Conservation (phyloP, 768 basidiomycete genomes). For the Russula virescens region DNA sequence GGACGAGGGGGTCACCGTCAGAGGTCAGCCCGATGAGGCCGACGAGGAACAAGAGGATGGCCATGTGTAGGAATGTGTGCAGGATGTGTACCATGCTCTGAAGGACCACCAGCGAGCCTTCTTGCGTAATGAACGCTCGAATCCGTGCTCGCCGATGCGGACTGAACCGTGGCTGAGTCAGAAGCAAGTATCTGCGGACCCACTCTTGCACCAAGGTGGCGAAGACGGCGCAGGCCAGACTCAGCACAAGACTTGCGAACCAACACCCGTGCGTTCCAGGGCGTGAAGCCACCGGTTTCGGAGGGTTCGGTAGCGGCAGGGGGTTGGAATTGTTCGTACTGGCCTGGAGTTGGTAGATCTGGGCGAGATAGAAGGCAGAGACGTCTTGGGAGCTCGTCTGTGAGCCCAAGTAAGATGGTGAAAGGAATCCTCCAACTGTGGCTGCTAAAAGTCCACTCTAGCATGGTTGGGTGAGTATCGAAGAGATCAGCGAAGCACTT, state of each 20-base stretch:
- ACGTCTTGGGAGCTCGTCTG: conserved; percentile 5
- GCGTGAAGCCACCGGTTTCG: neutral
- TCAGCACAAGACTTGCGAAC: conserved; percentile 8
- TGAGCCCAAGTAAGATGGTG: neutral
- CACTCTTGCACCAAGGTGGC: conserved; percentile 10
- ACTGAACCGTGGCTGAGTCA: neutral
- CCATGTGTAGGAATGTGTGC: neutral
- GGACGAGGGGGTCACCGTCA: neutral
- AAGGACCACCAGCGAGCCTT: neutral
- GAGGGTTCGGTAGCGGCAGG: neutral
- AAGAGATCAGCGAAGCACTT: neutral
- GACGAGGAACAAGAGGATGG: conserved; percentile 1
- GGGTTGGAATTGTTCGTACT: neutral
- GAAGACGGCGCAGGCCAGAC: neutral
- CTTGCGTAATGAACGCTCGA: conserved; percentile 4
- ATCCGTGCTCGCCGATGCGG: neutral
- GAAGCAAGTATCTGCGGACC: neutral
- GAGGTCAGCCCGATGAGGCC: neutral
- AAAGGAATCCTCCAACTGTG: conserved; percentile 1
- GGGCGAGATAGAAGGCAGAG: conserved; percentile 5
- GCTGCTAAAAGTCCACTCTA: conserved; percentile 11
- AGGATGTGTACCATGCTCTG: neutral
- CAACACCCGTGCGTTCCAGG: neutral
- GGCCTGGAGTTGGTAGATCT: neutral
- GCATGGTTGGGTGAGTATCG: neutral